Evolutionary conservation across 2,329 filamentous ascomycete genomes (phyloP).

Genomic region (Cladorrhinum sp.): DNA sequence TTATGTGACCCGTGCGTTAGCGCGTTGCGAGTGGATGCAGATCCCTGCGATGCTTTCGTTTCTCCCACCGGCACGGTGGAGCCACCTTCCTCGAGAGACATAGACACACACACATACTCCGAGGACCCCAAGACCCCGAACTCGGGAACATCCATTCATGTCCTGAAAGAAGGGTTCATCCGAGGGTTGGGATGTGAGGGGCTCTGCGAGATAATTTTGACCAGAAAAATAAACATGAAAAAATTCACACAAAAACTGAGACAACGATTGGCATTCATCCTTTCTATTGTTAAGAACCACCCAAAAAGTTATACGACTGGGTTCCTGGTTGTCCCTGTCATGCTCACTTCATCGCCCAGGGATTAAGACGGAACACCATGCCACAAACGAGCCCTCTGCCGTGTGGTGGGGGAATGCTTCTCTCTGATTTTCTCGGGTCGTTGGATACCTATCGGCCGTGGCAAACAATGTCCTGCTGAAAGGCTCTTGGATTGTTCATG

Average conservation of each 20-base stretch:
- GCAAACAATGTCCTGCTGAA: not conserved
- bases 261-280: not conserved
- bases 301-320: not conserved
- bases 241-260: too few relatives aligned
- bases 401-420: not conserved
- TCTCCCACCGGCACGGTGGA: not conserved
- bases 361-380: conserved; percentile 6
- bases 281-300: not conserved
- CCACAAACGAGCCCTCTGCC: not conserved
- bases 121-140: conserved; percentile 7
- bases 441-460: not conserved
- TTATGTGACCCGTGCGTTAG: conserved; percentile 5
- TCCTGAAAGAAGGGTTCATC: not conserved
- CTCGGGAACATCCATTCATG: not conserved
- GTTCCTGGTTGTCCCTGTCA: not conserved
- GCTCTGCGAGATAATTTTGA: not conserved
- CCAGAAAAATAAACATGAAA: not conserved
- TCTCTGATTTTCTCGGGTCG: too few relatives aligned
- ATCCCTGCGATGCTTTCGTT: conserved; percentile 13
- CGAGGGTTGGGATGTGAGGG: not conserved
- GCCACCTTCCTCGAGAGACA: not conserved
- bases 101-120: not conserved
- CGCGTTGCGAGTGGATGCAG: conserved; percentile 11
- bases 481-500: not conserved
- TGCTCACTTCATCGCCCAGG: not conserved